Base-by-base conservation (phyloP, 768 basidiomycete species). In the Lactarius evosmus region DNA sequence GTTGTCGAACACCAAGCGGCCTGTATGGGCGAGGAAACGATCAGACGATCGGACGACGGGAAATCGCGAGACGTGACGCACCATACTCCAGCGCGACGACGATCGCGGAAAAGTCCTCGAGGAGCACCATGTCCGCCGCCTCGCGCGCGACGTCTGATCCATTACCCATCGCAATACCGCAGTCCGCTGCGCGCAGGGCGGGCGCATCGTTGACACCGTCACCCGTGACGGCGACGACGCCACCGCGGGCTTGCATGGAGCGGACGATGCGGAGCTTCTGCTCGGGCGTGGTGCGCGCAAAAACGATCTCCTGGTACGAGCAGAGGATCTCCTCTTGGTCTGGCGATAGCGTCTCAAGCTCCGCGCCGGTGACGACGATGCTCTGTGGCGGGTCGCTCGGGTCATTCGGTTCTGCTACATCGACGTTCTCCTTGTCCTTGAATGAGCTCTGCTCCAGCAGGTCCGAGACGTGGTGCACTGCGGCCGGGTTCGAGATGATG, bases 201-300 rank as follows among this genome's bases (percentile, higher is more conserved):
- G 84, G 82, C 0, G 81, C 81, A 68, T 85, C 83, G 65, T 85
- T 85, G 0, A 84, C 83, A 32, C 86, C 86, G 70, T 88, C 86
- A 3, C 87, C 86, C 4, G 86, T 87, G 62, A 86, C 84, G 1
- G 83, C 85, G 6, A 86, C 85, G 1, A 82, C 78, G 66, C 79
- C 79, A 2, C 78, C 81, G 3, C 79, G 73, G 9, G 72, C 72
- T 70, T 87, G 83, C 66, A 85, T 78, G 38, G 80, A 78, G 61
- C 83, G 81, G 32, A 88, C 86, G 65, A 88, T 87, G 53, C 80
- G 78, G 0, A 87, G 74, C 70, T 88, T 88, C 73, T 86, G 85
- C 69, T 86, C 82, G 0, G 86, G 85, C 0, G 80, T 82, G 1
- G 84, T 85, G 6, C 86, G 77, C 0, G 85, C 84, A 63, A 88